These are phyloP conservation scores for Camellia granthamiana DNA, from an alignment of 148 eudicot genomes.

Conservation along the genomic window DNA sequence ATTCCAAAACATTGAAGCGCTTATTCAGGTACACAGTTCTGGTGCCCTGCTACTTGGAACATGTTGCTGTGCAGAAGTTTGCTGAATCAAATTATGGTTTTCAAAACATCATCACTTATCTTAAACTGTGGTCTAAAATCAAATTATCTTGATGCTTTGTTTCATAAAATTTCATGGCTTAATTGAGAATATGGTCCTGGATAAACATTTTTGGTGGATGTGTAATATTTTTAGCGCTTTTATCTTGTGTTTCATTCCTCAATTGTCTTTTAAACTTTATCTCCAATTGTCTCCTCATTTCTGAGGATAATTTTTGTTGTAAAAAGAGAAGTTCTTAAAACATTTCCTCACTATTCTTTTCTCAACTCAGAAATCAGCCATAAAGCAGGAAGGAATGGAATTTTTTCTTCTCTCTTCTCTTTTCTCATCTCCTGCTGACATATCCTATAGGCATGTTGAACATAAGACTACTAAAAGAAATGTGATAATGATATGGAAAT, in stretches of 20 bases:
- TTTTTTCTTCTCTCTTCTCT: not conserved
- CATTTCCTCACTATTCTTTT: not conserved
- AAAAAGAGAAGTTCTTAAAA: not conserved
- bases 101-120: not conserved
- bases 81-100: not conserved
- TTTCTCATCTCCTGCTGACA: not conserved
- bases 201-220: not conserved
- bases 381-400: not conserved
- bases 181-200: not conserved
- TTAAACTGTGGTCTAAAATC: not conserved
- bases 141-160: not conserved
- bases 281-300: not conserved
- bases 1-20: conserved; percentile 53
- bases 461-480: not conserved
- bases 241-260: not conserved
- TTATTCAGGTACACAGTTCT: conserved; percentile 63
- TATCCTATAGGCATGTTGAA: not conserved
- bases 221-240: not conserved
- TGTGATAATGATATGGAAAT: not conserved
- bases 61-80: not conserved
- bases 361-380: not conserved
- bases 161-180: not conserved
- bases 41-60: conserved; percentile 6
- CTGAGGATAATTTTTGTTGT: not conserved
- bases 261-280: not conserved